A percentile compares a stretch with the other conserved stretches of the same genome.
phyloP scores from a whole-genome alignment of 192 early-diverging fungal species.

The Entomortierella parvispora region DNA sequence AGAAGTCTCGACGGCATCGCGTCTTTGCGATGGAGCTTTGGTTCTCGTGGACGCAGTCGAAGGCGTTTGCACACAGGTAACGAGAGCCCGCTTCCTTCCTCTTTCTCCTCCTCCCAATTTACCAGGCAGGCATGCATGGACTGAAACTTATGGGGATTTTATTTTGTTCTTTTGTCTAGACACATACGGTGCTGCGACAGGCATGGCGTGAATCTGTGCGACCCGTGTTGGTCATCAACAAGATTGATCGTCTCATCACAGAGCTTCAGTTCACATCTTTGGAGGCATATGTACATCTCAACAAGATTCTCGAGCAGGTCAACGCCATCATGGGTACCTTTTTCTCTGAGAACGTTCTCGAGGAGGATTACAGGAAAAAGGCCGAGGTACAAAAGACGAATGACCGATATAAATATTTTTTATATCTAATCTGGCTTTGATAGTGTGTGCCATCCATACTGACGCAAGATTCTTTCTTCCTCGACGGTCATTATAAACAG shows the following conservation, averaged over 20 bases:
- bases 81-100: no score
- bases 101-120: not conserved
- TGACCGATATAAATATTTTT: no score
- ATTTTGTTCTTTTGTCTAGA: no score
- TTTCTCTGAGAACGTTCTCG: conserved; percentile 88
- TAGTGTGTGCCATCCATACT: not conserved
- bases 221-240: conserved; percentile 97
- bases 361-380: conserved; percentile 75
- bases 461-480: no score
- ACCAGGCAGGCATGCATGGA: no score
- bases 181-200: conserved; percentile 94
- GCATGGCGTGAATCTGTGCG: conserved; percentile 93
- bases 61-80: conserved; percentile 96
- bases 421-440: not conserved
- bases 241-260: conserved; percentile 95
- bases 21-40: conserved; percentile 94
- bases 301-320: conserved; percentile 95
- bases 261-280: conserved; percentile 91
- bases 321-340: conserved; percentile 97
- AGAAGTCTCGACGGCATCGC: conserved; percentile 99
- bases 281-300: conserved; percentile 94
- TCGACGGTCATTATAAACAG: conserved; percentile 2
- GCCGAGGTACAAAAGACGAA: no score
- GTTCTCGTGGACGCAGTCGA: conserved; percentile 98
- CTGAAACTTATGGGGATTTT: no score